Conservation (phyloP, 257 asterid genomes). For the Apocynum venetum region DNA sequence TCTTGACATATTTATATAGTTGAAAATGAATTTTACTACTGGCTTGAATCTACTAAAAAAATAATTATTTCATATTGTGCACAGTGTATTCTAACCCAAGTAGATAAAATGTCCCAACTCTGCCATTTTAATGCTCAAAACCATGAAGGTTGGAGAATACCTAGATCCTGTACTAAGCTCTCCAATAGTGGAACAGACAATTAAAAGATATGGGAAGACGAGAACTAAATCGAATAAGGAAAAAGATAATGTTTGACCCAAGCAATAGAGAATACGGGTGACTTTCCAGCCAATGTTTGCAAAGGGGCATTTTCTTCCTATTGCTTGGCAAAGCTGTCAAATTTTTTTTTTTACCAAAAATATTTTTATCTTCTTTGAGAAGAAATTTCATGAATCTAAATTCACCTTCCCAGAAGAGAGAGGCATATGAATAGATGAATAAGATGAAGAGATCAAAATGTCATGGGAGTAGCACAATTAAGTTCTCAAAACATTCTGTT, state of each 20-base stretch:
- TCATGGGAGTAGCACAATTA: neutral
- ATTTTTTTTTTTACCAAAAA: too few species aligned
- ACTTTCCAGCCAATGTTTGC: too few species aligned
- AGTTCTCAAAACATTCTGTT: neutral
- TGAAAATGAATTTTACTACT: neutral
- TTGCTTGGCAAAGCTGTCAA: too few species aligned
- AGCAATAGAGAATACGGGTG: neutral
- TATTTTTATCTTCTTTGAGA: too few species aligned
- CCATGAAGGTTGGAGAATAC: neutral
- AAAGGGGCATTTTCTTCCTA: neutral
- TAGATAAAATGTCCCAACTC: neutral
- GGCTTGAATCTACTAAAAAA: too few species aligned
- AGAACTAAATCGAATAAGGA: neutral
- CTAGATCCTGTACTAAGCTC: neutral
- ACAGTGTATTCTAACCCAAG: neutral
- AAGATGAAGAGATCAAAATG: neutral
- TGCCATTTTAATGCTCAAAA: neutral
- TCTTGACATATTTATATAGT: too few species aligned
- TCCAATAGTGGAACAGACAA: neutral
- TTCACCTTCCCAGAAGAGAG: too few species aligned
- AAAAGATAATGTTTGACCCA: neutral
- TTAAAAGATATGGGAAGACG: neutral
- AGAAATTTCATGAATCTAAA: neutral
- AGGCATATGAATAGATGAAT: neutral
- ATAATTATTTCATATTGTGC: neutral